These are phyloP conservation scores for Harringtonia lauricola DNA, from an alignment of 2,329 filamentous ascomycete species.

Conservation along the genomic window DNA sequence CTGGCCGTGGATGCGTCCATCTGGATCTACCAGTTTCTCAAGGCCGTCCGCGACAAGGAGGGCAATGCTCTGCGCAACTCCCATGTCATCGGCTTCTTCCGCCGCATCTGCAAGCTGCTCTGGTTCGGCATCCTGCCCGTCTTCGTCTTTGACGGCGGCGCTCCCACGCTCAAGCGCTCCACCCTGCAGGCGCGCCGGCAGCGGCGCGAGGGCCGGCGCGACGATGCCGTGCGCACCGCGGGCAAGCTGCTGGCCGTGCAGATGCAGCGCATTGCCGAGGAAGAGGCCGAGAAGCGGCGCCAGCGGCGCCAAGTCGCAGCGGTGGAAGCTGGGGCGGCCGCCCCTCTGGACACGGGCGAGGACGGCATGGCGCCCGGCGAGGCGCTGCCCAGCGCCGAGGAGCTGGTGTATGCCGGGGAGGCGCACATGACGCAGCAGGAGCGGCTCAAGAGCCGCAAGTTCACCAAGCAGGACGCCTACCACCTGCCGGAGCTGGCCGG, in stretches of 20 bases:
- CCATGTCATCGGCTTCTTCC: slow-evolving; percentile 95
- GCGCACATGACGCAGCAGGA: slow-evolving; percentile 70
- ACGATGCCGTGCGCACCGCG: slow-evolving; percentile 87
- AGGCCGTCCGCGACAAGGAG: slow-evolving; percentile 96
- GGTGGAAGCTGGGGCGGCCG: background rate
- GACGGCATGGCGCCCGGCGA: slow-evolving; percentile 49
- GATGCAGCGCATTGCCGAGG: slow-evolving; percentile 83
- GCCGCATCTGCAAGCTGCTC: slow-evolving; percentile 91
- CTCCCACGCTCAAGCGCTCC: slow-evolving; percentile 79
- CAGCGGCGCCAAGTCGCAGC: slow-evolving; percentile 31
- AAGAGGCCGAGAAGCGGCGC: slow-evolving; percentile 61
- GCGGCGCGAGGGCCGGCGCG: slow-evolving; percentile 74
- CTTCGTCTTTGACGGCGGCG: slow-evolving; percentile 96
- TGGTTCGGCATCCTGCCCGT: slow-evolving; percentile 95
- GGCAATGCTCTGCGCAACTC: slow-evolving; percentile 93
- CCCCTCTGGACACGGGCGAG: slow-evolving; percentile 21
- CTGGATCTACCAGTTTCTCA: slow-evolving; percentile 99
- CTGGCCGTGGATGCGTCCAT: slow-evolving; percentile 97
- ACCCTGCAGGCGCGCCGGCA: slow-evolving; percentile 73
- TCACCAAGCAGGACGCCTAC: slow-evolving; percentile 88
- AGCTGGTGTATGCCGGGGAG: slow-evolving; percentile 88
- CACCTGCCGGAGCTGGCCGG: slow-evolving; percentile 81
- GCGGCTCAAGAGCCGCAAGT: slow-evolving; percentile 60
- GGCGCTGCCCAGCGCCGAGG: slow-evolving; percentile 51
- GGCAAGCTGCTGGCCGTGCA: slow-evolving; percentile 86